Conservation (phyloP, 1,284 basidiomycete species). For the Trametes versicolor region DNA sequence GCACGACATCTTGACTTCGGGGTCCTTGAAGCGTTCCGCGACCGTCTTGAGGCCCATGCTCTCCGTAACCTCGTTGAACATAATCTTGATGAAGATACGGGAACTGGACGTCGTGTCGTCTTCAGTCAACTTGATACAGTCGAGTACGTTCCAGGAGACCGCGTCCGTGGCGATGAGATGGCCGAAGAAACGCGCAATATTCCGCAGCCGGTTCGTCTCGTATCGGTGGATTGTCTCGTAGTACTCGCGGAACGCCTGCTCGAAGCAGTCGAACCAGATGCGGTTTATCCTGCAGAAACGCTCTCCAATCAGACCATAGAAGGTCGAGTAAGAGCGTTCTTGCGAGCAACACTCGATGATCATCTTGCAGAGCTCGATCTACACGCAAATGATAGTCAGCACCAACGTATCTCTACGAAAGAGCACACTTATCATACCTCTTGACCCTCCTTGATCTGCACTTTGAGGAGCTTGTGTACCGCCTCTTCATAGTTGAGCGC, state of each 20-base stretch:
- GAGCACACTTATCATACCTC: slow-evolving; percentile 66
- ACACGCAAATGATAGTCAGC: slow-evolving; percentile 24
- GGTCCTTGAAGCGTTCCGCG: slow-evolving; percentile 88
- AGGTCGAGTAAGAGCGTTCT: slow-evolving; percentile 95
- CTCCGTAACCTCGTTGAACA: slow-evolving; percentile 96
- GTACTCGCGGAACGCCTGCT: slow-evolving; percentile 90
- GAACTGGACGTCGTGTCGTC: slow-evolving; percentile 97
- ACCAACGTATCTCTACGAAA: background rate
- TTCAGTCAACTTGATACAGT: slow-evolving; percentile 93
- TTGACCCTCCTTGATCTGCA: slow-evolving; percentile 91
- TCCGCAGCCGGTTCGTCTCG: slow-evolving; percentile 97
- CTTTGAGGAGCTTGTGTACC: slow-evolving; percentile 96
- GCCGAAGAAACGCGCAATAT: slow-evolving; percentile 97
- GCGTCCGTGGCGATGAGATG: slow-evolving; percentile 88
- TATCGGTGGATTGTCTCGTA: slow-evolving; percentile 98
- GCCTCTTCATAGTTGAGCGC: slow-evolving; percentile 98
- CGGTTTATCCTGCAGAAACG: slow-evolving; percentile 97
- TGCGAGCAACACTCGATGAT: slow-evolving; percentile 99
- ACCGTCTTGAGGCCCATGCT: slow-evolving; percentile 89
- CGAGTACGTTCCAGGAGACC: slow-evolving; percentile 90
- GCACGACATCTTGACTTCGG: slow-evolving; percentile 81
- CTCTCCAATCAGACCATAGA: slow-evolving; percentile 96
- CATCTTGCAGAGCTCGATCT: slow-evolving; percentile 99
- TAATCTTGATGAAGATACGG: slow-evolving; percentile 98
- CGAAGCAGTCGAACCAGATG: slow-evolving; percentile 91